Evolutionary conservation across 2,329 filamentous ascomycete species (phyloP).

Genomic region (Hymenoscyphus scutula): DNA sequence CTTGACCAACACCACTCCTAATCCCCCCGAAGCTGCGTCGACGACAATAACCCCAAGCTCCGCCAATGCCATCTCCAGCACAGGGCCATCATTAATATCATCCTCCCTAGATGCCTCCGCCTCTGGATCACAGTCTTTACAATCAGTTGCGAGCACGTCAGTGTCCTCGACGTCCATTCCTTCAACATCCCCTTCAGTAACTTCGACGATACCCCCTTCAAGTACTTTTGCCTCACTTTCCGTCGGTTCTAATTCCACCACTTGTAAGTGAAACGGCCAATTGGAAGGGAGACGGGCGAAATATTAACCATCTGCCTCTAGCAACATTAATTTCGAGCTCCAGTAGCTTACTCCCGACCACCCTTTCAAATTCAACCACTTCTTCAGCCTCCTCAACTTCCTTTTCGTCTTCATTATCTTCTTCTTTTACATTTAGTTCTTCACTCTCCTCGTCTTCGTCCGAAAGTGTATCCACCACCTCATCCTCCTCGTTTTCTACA

Average conservation of each 20-base stretch:
- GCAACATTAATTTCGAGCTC: conserved; percentile 33
- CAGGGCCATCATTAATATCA: conserved; percentile 8
- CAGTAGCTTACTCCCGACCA: conserved; percentile 22
- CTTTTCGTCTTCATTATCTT: conserved; percentile 16
- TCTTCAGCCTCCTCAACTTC: conserved; percentile 17
- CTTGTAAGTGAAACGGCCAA: conserved; percentile 26
- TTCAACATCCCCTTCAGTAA: conserved; percentile 23
- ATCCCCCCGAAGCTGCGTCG: conserved; percentile 1
- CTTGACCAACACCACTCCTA: conserved; percentile 17
- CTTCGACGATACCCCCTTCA: conserved; percentile 7
- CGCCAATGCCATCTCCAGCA: conserved; percentile 9
- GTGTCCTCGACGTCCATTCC: conserved; percentile 28
- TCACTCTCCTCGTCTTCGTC: conserved; percentile 13
- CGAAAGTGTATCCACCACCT: conserved; percentile 13
- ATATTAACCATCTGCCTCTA: conserved; percentile 20
- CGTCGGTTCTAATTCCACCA: conserved; percentile 34
- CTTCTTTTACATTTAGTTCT: conserved; percentile 14
- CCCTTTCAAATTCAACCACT: conserved; percentile 23
- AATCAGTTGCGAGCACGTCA: conserved; percentile 24
- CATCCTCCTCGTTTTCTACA: conserved; percentile 8
- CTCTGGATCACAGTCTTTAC: conserved; percentile 28
- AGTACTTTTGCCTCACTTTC: conserved; percentile 31
- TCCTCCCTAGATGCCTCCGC: conserved; percentile 11
- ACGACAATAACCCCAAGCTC: conserved; percentile 5
- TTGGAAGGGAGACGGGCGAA: not conserved